A percentile compares a stretch with the other conserved stretches of the same genome.
Conservation (phyloP, 768 basidiomycete genomes). For the Macrolepiota fuliginosa region DNA sequence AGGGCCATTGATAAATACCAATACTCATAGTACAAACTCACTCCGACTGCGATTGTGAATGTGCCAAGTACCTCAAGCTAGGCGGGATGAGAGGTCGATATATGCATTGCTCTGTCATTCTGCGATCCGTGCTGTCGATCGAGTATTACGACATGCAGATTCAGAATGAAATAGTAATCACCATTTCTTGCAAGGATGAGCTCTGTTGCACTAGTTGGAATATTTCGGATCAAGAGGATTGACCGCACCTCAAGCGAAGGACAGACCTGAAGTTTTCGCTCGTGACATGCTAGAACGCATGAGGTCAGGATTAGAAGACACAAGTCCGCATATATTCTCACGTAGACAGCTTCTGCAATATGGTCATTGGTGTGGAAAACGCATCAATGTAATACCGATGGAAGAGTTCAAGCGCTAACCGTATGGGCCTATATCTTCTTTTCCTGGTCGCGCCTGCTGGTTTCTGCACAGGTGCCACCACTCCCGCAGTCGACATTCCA, state of each 20-base stretch:
- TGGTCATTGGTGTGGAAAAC: background rate
- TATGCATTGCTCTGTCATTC: background rate
- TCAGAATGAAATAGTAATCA: background rate
- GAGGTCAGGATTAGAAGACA: background rate
- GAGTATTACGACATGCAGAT: background rate
- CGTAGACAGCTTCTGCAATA: slow-evolving; percentile 17
- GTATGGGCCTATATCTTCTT: slow-evolving; percentile 18
- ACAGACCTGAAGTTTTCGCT: slow-evolving; percentile 19
- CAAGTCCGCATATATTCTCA: background rate
- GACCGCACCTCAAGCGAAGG: background rate
- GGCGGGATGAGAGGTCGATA: background rate
- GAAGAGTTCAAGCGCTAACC: background rate
- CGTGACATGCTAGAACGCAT: slow-evolving; percentile 15
- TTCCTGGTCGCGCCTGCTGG: slow-evolving; percentile 1
- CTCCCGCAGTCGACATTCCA: background rate
- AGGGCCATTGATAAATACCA: background rate
- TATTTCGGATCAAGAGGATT: background rate
- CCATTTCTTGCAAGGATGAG: slow-evolving; percentile 19
- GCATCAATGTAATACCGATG: background rate
- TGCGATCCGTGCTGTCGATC: background rate
- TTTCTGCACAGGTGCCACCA: slow-evolving; percentile 1
- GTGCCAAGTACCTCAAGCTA: background rate
- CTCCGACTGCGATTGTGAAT: background rate
- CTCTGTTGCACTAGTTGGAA: slow-evolving; percentile 15
- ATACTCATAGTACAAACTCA: background rate